Conservation (phyloP, 169 alveolate species). For the Plasmodium sp. region DNA sequence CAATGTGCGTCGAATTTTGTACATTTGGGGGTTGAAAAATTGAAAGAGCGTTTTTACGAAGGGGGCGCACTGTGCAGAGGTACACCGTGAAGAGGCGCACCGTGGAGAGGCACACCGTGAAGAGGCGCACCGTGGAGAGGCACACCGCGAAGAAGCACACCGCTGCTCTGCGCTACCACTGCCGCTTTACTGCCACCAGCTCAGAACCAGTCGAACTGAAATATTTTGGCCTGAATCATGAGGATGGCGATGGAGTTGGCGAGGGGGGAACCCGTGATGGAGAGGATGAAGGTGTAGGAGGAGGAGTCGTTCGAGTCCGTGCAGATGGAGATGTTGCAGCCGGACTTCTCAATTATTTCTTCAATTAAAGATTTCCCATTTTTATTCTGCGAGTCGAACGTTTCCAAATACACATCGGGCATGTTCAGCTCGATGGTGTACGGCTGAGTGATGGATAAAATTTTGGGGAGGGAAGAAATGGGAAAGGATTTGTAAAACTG, state of each 20-base stretch:
- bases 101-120: not conserved
- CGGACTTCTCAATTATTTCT: conserved; percentile 60
- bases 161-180: not conserved
- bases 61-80: not conserved
- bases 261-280: conserved; percentile 69
- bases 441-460: conserved; percentile 50
- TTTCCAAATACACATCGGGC: conserved; percentile 71
- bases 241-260: conserved; percentile 60
- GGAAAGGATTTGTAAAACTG: conserved; percentile 59
- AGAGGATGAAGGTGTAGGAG: conserved; percentile 56
- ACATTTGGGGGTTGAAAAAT: not conserved
- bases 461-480: conserved; percentile 48
- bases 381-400: conserved; percentile 69
- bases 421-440: conserved; percentile 68
- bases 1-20: not conserved
- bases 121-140: not conserved
- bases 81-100: not conserved
- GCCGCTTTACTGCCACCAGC: not conserved
- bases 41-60: not conserved
- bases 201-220: conserved; percentile 67
- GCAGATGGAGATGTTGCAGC: conserved; percentile 66
- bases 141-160: no score
- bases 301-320: conserved; percentile 72
- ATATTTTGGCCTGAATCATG: conserved; percentile 70
- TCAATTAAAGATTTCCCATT: conserved; percentile 65